Base-by-base conservation (phyloP, 208 protist genomes). In the Trypanosoma caninum region DNA sequence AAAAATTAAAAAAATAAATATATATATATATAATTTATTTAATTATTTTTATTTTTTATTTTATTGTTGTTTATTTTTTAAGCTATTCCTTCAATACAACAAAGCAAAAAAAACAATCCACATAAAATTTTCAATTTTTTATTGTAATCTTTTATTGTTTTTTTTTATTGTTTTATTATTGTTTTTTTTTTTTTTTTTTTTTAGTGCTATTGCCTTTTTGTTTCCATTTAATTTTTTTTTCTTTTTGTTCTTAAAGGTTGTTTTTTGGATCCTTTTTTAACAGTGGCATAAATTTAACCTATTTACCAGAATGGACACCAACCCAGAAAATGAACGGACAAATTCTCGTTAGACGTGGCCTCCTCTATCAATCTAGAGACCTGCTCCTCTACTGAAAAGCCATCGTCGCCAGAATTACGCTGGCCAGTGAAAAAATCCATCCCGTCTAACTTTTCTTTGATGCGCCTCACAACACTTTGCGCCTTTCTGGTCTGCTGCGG, bases 271-370 rank as follows among this genome's bases (percentile, higher is more conserved):
- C 20, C n/a, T 40, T 4, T 22, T 8, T 13, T 14, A 7, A 13
- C 22, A 18, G 9, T 3, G 6, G 28, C 42, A 46, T 27, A 4
- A n/a, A 34, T 28, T 4, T 48, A n/a, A n/a, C n/a, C n/a, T n/a
- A n/a, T n/a, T n/a, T 80, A 99, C 97, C 98, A 99, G 41, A 98
- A 99, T 8, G 97, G 83, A 74, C 97, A 99, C 99, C 99, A 99
- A 27, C 99, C 99, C 28, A 98, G 78, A 74, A 99, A 99, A 69
- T 93, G 93, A 67, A 98, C 94, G 70, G 97, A 99, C 27, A 99
- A 76, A 78, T 99, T 99, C 61, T 99, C 98, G 51, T 97, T 88
- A 4, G 88, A 97, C 3, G 94, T 99, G 0, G 99, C 98, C 74
- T 99, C 89, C 20, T 89, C 71, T 68, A 99, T 99, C 10, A 99